phyloP scores from a whole-genome alignment of 768 basidiomycete genomes.

The Royoungia palumana region DNA sequence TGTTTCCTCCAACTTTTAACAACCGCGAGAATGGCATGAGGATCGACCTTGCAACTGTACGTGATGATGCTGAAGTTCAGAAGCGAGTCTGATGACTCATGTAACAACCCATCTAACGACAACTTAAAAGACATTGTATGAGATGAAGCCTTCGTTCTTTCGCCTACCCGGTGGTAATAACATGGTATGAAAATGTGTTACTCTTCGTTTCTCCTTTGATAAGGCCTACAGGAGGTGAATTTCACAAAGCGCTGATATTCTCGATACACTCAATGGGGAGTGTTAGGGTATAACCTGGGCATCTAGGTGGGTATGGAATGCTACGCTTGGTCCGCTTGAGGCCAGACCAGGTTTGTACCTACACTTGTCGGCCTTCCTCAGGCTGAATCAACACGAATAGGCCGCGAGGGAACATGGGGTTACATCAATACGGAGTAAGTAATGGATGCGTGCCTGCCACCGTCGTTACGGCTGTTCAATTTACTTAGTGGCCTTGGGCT shows the following conservation, averaged over 20 bases:
- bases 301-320: conserved; percentile 63
- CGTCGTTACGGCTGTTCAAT: background rate
- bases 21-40: conserved; percentile 57
- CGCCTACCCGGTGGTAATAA: conserved; percentile 68
- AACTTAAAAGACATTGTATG: conserved; percentile 42
- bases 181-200: conserved; percentile 35
- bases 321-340: conserved; percentile 51
- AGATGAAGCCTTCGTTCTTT: conserved; percentile 57
- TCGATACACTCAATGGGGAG: conserved; percentile 1
- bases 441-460: background rate
- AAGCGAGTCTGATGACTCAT: background rate
- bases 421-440: conserved; percentile 56
- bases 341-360: conserved; percentile 38
- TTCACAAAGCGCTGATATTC: background rate
- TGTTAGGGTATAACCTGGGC: conserved; percentile 48
- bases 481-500: conserved; percentile 49
- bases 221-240: conserved; percentile 37
- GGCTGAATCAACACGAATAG: conserved; percentile 16
- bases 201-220: conserved; percentile 20
- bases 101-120: background rate
- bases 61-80: background rate
- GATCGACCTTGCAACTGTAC: conserved; percentile 53
- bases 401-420: conserved; percentile 56
- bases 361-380: background rate
- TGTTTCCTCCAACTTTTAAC: conserved; percentile 69